Conservation (phyloP, 495 filamentous ascomycete species). For the Aspergillus diversus region DNA sequence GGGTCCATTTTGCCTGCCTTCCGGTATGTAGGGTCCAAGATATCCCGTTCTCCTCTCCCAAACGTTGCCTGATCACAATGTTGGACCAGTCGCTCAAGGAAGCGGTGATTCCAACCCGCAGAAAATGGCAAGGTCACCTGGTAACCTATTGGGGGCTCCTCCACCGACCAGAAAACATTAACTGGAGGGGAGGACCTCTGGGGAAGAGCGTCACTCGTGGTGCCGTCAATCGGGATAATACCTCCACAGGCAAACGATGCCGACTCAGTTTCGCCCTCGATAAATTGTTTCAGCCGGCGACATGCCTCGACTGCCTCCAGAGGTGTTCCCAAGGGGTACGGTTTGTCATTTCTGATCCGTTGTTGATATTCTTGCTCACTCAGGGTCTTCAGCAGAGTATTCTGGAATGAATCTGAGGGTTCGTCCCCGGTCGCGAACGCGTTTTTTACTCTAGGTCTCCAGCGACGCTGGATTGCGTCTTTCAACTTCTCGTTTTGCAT, state of each 20-base stretch:
- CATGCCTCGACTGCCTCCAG: conserved; percentile 1
- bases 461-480: not conserved
- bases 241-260: conserved; percentile 25
- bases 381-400: not conserved
- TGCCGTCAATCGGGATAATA: conserved; percentile 19
- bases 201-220: no score
- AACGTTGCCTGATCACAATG: no score
- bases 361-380: conserved; percentile 6
- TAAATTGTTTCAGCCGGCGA: conserved; percentile 8
- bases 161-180: no score
- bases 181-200: no score
- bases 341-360: not conserved
- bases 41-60: conserved; percentile 45
- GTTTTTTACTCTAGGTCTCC: not conserved
- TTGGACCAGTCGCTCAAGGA: no score
- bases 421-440: not conserved
- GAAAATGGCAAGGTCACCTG: no score
- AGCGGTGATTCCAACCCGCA: no score
- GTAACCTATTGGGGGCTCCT: no score
- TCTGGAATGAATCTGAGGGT: not conserved
- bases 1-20: conserved; percentile 53
- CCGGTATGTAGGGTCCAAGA: conserved; percentile 53
- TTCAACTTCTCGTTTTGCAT: not conserved
- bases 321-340: not conserved
- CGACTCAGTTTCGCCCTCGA: conserved; percentile 13